These are phyloP conservation scores for Lactarius akahatsu DNA, from an alignment of 768 basidiomycete genomes.

Conservation along the genomic window DNA sequence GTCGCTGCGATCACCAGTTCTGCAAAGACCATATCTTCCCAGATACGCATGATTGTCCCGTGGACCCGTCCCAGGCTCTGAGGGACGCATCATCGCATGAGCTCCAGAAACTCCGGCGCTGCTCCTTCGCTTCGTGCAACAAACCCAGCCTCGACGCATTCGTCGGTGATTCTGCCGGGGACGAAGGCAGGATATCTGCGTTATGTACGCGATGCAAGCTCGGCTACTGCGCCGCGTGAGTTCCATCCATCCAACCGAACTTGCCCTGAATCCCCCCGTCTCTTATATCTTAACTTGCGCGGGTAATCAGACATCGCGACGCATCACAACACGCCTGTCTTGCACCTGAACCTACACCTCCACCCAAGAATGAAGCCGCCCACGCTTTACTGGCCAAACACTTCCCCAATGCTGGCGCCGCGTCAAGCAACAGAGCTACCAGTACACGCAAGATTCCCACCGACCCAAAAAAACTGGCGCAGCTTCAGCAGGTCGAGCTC, in stretches of 20 bases:
- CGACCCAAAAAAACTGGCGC: constrained; percentile 54
- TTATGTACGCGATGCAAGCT: constrained; percentile 53
- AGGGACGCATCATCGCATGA: neutral
- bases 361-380: constrained; percentile 47
- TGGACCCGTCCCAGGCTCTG: constrained; percentile 19
- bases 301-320: constrained; percentile 59
- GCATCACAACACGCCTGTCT: constrained; percentile 59
- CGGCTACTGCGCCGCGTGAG: constrained; percentile 66
- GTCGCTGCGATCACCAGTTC: constrained; percentile 57
- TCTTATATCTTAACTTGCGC: constrained; percentile 13
- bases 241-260: constrained; percentile 12
- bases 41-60: constrained; percentile 58
- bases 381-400: constrained; percentile 53
- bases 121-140: constrained; percentile 50
- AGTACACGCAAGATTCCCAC: constrained; percentile 37
- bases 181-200: constrained; percentile 35
- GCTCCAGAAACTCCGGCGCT: constrained; percentile 45
- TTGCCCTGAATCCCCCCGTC: neutral
- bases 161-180: constrained; percentile 34
- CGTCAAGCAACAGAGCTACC: constrained; percentile 28
- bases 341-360: constrained; percentile 28
- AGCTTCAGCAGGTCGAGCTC: constrained; percentile 56
- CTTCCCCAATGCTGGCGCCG: constrained; percentile 38
- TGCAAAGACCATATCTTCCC: constrained; percentile 64
- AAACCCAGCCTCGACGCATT: constrained; percentile 54